Percentiles rank a stretch among this genome's conserved stretches.
These are phyloP conservation scores for Exutisphaerella laricina DNA, from an alignment of 2,329 filamentous ascomycete species.

Conservation along the genomic window DNA sequence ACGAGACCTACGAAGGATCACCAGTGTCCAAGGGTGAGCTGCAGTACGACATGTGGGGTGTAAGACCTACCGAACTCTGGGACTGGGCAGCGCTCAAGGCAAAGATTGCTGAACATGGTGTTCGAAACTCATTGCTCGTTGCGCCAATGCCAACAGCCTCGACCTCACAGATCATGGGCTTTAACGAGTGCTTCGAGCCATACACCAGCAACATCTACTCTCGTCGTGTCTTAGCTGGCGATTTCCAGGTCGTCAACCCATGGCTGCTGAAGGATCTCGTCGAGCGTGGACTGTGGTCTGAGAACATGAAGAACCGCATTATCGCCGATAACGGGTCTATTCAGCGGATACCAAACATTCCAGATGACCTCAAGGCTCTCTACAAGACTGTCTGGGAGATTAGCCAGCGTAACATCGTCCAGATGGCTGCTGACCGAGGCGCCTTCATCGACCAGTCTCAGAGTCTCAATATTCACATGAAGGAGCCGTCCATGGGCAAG, in stretches of 20 bases:
- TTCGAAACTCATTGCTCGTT: conserved; percentile 91
- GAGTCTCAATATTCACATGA: conserved; percentile 99
- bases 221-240: conserved; percentile 91
- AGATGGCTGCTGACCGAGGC: conserved; percentile 97
- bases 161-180: conserved; percentile 95
- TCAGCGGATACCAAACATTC: conserved; percentile 95
- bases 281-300: conserved; percentile 96
- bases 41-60: conserved; percentile 98
- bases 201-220: conserved; percentile 99
- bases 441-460: conserved; percentile 99
- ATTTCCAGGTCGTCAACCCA: conserved; percentile 99
- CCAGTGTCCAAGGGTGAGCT: conserved; percentile 93
- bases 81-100: conserved; percentile 88
- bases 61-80: conserved; percentile 90
- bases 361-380: conserved; percentile 86
- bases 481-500: conserved; percentile 99
- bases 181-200: conserved; percentile 99
- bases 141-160: conserved; percentile 98
- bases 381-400: conserved; percentile 99
- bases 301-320: conserved; percentile 99
- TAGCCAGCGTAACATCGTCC: conserved; percentile 86
- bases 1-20: conserved; percentile 86
- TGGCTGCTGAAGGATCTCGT: conserved; percentile 98
- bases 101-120: conserved; percentile 85
- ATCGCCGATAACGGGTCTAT: conserved; percentile 94